Conservation (phyloP, 495 filamentous ascomycete genomes). For the Annulohypoxylon stygium region DNA sequence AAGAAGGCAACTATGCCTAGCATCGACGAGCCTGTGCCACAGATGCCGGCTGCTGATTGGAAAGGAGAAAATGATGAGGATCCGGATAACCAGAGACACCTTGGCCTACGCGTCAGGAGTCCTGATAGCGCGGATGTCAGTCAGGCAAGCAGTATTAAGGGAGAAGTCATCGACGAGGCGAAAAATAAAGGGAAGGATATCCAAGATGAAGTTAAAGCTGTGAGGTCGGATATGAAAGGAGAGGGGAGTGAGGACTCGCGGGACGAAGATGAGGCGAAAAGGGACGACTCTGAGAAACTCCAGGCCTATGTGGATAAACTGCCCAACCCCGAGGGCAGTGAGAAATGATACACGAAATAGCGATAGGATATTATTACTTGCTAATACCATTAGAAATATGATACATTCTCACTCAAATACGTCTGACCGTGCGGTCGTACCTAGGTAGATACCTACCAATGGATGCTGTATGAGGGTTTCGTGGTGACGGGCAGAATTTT, state of each 20-base stretch:
- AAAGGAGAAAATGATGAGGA: conserved; percentile 63
- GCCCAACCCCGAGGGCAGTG: conserved; percentile 42
- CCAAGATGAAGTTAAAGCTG: conserved; percentile 22
- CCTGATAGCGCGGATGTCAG: conserved; percentile 73
- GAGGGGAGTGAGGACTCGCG: neutral
- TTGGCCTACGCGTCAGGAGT: conserved; percentile 74
- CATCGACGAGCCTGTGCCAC: conserved; percentile 72
- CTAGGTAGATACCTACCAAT: too few species aligned
- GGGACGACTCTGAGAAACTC: conserved; percentile 28
- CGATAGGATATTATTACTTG: neutral
- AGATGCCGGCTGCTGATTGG: conserved; percentile 80
- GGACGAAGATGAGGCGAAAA: neutral
- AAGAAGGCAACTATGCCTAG: conserved; percentile 67
- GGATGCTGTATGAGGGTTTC: too few species aligned
- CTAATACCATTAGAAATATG: conserved; percentile 8
- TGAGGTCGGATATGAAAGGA: conserved; percentile 9
- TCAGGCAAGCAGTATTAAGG: conserved; percentile 67
- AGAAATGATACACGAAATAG: conserved; percentile 8
- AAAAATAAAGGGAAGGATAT: conserved; percentile 31
- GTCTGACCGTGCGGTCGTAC: neutral
- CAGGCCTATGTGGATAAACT: conserved; percentile 46
- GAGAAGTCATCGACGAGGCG: conserved; percentile 33
- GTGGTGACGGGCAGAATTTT: too few species aligned
- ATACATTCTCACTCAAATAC: neutral
- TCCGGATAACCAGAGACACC: conserved; percentile 65